A percentile compares a stretch with the other conserved stretches of the same genome.
These are phyloP conservation scores for Boechera divaricarpa DNA, from an alignment of 345 rosid species.

Conservation along the genomic window DNA sequence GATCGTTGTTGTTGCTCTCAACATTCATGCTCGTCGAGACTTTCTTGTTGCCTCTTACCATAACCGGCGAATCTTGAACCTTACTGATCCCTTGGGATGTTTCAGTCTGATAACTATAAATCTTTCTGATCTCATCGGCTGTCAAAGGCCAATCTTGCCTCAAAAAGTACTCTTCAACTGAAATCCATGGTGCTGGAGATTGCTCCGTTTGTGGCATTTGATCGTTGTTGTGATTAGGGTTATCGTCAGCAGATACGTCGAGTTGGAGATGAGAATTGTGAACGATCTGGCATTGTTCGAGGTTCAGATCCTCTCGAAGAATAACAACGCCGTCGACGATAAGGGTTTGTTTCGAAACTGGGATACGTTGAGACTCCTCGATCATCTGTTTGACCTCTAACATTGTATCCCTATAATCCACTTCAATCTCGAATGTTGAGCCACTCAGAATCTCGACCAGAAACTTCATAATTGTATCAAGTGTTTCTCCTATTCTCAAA, in stretches of 20 bases:
- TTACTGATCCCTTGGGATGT: constrained; percentile 43
- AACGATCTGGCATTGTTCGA: constrained; percentile 53
- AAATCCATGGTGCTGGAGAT: neutral
- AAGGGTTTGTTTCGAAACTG: constrained; percentile 45
- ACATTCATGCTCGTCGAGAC: neutral
- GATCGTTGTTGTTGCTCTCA: constrained; percentile 25
- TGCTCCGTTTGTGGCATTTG: neutral
- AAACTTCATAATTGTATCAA: constrained; percentile 57
- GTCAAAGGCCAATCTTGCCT: neutral
- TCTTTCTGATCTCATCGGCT: neutral
- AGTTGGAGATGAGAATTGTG: constrained; percentile 62
- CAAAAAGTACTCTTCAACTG: neutral
- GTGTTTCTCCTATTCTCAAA: neutral
- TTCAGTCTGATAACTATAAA: neutral
- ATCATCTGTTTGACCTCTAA: constrained; percentile 71
- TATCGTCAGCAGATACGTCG: constrained; percentile 33
- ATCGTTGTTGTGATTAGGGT: constrained; percentile 1
- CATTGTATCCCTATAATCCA: constrained; percentile 61
- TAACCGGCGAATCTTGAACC: constrained; percentile 29
- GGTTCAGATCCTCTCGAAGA: constrained; percentile 54
- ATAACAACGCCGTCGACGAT: constrained; percentile 55
- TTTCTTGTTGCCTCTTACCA: neutral
- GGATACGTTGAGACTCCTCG: constrained; percentile 60
- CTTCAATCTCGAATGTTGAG: constrained; percentile 60
- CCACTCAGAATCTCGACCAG: constrained; percentile 58